phyloP scores from a whole-genome alignment of 2,329 filamentous ascomycete species.

The Phialophora verrucosa region DNA sequence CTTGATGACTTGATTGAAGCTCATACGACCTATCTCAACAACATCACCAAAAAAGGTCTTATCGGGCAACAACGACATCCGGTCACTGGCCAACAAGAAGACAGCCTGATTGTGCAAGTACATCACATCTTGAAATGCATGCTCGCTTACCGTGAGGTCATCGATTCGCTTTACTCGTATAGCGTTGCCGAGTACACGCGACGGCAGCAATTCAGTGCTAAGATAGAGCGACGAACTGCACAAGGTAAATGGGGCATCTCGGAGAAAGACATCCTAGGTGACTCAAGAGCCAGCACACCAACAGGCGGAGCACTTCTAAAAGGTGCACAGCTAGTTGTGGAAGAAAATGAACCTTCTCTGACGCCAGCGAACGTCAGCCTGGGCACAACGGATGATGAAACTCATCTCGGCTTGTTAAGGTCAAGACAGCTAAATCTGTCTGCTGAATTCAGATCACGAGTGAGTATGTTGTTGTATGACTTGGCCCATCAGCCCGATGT shows the following conservation, averaged over 20 bases:
- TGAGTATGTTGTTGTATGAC: slow-evolving; percentile 86
- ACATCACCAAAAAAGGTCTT: slow-evolving; percentile 94
- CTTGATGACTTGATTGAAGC: slow-evolving; percentile 94
- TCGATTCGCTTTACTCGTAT: slow-evolving; percentile 93
- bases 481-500: slow-evolving; percentile 90
- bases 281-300: slow-evolving; percentile 41
- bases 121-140: slow-evolving; percentile 92
- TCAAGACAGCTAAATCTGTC: slow-evolving; percentile 74
- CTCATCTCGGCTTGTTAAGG: slow-evolving; percentile 76
- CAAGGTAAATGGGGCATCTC: slow-evolving; percentile 68
- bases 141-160: slow-evolving; percentile 89
- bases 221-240: slow-evolving; percentile 69
- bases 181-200: slow-evolving; percentile 92
- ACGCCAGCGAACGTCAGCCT: slow-evolving; percentile 19
- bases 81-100: slow-evolving; percentile 62
- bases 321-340: slow-evolving; percentile 21
- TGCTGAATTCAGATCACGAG: slow-evolving; percentile 73
- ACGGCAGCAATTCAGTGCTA: slow-evolving; percentile 82
- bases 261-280: slow-evolving; percentile 56
- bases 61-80: slow-evolving; percentile 69
- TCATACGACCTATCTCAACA: slow-evolving; percentile 86
- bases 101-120: slow-evolving; percentile 86
- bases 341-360: slow-evolving; percentile 35
- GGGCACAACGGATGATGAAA: slow-evolving; percentile 53
- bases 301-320: slow-evolving; percentile 22